Evolutionary conservation across 2,329 filamentous ascomycete species (phyloP), one percentile per base, ranked within the genome.

Genomic region (Fusarium sterilihyphosum): DNA sequence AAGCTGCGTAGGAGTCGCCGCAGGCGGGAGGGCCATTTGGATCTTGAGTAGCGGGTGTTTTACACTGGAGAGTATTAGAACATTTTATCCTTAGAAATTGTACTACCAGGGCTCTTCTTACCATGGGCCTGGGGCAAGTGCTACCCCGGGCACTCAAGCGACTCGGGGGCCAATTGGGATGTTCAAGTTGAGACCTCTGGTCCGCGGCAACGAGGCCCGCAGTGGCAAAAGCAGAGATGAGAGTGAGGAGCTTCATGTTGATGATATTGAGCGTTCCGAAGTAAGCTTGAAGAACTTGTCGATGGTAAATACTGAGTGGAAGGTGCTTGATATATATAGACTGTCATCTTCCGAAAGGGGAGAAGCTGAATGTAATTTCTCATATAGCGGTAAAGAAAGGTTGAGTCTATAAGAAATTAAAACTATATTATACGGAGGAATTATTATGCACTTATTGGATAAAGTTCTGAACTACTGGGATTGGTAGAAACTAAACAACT

Each of bases 11-110:
- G 0, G 35, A 29, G 35, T 29, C 16, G 2, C 24, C 52, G 20
- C 52, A 56, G 4, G 24, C 14, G 5, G 52, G 52, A 17, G 52
- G 10, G 16, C n/a, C 52, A n/a, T 18, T 29, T 13, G 52, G 35
- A 6, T 12, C 20, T 3, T 31, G 20, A 6, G 2, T 1, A n/a
- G 35, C 11, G 3, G 52, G 52, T 18, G 24, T 13, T 56, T 31
- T 0, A 1, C 52, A 54, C 52, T 54, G 2, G 1, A 8, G 11
- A n/a, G 10, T 5, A 5, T 54, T 6, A 54, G 24, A 29, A 12
- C 3, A 29, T 6, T 9, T 3, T 3, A 8, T 22, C 6, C 6
- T 2, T 8, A 3, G 7, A 12, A 26, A 3, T 0, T 22, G 33
- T 8, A 22, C 6, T 17, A 1, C n/a, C 1, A 16, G 33, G 33